Conservation (phyloP, 2,329 filamentous ascomycete genomes). For the Beauveria australis region DNA sequence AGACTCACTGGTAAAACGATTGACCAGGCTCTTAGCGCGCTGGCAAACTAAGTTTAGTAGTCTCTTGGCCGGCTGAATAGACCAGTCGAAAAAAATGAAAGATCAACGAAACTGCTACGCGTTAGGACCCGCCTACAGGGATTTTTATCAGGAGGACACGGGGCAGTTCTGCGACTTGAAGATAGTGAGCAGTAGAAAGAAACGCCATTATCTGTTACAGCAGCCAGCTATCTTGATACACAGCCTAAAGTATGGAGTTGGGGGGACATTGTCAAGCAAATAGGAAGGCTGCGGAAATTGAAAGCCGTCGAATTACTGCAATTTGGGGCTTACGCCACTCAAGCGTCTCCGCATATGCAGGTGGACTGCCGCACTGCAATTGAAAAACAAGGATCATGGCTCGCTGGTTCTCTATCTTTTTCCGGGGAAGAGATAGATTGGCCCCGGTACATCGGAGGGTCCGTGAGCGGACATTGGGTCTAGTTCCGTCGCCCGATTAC, state of each 20-base stretch:
- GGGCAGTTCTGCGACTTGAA: neutral
- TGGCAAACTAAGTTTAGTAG: conserved; percentile 13
- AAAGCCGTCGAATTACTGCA: neutral
- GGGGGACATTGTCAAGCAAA: neutral
- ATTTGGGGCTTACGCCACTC: neutral
- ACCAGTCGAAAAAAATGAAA: neutral
- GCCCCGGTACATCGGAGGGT: neutral
- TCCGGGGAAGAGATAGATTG: neutral
- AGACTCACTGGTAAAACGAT: conserved; percentile 13
- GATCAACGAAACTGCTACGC: neutral
- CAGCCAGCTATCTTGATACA: neutral
- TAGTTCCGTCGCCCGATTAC: neutral
- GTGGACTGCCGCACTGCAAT: neutral
- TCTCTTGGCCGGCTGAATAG: neutral
- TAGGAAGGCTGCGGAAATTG: neutral
- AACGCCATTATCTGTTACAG: neutral
- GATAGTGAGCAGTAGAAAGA: neutral
- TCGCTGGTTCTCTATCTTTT: neutral
- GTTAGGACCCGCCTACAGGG: neutral
- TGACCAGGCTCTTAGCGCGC: conserved; percentile 11
- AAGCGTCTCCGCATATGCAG: neutral
- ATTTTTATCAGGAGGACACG: neutral
- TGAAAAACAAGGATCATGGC: neutral
- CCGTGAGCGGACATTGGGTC: neutral
- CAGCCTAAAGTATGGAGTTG: neutral